Percentiles rank a stretch among this genome's conserved stretches.
Conservation (phyloP, 371 early-diverging fungal genomes). For the Paramicrosporidium saccamoebae region DNA sequence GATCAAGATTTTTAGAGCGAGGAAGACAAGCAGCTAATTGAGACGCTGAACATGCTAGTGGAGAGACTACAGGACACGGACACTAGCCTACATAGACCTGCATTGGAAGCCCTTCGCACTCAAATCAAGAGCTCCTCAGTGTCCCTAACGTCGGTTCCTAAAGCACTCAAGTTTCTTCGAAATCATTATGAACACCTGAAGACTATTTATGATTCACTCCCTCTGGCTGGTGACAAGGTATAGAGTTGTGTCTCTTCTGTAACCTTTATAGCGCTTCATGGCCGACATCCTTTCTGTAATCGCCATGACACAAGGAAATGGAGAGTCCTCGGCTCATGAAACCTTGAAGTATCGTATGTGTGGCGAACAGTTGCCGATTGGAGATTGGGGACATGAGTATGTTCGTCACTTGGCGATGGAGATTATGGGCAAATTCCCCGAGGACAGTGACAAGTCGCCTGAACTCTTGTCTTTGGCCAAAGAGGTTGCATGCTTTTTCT, state of each 20-base stretch:
- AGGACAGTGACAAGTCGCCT: constrained; percentile 14
- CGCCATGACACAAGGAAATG: constrained; percentile 74
- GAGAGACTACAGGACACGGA: constrained; percentile 52
- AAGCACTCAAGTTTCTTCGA: constrained; percentile 76
- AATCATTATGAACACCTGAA: constrained; percentile 39
- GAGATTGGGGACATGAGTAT: constrained; percentile 96
- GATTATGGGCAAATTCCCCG: constrained; percentile 17
- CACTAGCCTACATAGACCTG: constrained; percentile 29
- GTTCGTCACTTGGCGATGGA: constrained; percentile 72
- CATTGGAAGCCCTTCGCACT: constrained; percentile 52
- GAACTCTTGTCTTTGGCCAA: constrained; percentile 29
- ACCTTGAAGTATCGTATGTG: constrained; percentile 44
- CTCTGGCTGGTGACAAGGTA: constrained; percentile 33
- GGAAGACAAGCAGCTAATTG: constrained; percentile 70
- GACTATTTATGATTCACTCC: constrained; percentile 31
- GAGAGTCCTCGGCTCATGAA: constrained; percentile 36
- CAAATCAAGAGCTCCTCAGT: constrained; percentile 66
- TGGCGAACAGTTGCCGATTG: constrained; percentile 31
- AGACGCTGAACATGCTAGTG: constrained; percentile 68
- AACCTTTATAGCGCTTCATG: constrained; percentile 15
- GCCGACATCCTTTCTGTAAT: constrained; percentile 83
- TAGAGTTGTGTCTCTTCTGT: neutral
- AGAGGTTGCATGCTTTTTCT: constrained; percentile 66
- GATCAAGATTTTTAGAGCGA: constrained; percentile 34
- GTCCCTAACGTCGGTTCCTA: constrained; percentile 94